Evolutionary conservation across 768 basidiomycete species (phyloP), one percentile per base, ranked within the genome.

Genomic region (Hebeloma cylindrosporum): DNA sequence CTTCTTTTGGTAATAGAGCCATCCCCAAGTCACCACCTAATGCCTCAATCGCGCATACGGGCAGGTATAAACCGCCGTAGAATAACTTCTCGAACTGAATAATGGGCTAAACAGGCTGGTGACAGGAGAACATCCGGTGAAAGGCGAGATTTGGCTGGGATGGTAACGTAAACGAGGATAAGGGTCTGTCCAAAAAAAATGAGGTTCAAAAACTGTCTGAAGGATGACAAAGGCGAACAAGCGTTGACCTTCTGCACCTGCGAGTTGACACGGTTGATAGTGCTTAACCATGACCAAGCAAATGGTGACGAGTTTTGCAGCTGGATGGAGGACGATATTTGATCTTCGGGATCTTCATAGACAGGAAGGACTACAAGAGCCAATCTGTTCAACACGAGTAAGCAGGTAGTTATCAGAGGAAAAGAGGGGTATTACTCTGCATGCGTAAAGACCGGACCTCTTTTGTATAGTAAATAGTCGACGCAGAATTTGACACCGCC

Each of bases 401-500:
- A 44, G 14, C 40, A 41, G 23, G 40, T 31, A 45, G 33, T 21
- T 27, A 29, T 39, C 27, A 26, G 21, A 47, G 23, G 13, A 25
- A 21, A 20, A 21, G 27, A 43, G 20, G 9, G 28, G 33, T 4
- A 23, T 57, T 61, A 97, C 93, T 97, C 94, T 7, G 96, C 94
- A 63, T 99, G 96, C 4, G 84, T 72, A 64, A 98, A 98, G 1
- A 95, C 90, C 2, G 95, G 93, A 0, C 96, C 96, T 9, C 89
- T 80, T 56, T 91, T 93, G 64, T 99, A 99, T 20, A 98, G 67
- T 7, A 99, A 77, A 67, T 88, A 93, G 59, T 99, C 96, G 28
- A 87, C 88, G 56, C 94, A 97, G 66, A 99, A 99, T 65, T 99
- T 99, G 72, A 96, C 83, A 1, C 96, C 96, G 21, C 83, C 82